Conservation (phyloP, 2,329 filamentous ascomycete genomes). For the Graphiopsis chlorocephala region DNA sequence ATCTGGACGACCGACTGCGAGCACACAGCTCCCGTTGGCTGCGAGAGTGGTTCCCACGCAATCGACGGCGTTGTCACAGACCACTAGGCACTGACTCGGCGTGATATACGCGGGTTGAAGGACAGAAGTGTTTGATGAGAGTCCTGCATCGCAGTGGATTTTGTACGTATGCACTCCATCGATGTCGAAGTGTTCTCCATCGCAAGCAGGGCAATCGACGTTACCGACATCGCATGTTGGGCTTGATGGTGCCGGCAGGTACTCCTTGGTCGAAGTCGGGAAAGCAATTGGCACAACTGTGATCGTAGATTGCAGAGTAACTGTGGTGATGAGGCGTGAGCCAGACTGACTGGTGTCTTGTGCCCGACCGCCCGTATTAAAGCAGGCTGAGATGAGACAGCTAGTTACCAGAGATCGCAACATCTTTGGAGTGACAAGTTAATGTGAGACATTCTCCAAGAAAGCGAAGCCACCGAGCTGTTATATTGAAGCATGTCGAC, state of each 20-base stretch:
- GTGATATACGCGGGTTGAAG: not conserved
- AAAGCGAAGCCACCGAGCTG: not conserved
- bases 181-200: not conserved
- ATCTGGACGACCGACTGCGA: not conserved
- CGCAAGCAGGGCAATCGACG: not conserved
- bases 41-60: not conserved
- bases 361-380: not conserved
- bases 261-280: not conserved
- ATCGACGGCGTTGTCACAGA: not conserved
- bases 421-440: not conserved
- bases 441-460: not conserved
- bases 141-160: not conserved
- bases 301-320: not conserved
- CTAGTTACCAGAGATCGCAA: not conserved
- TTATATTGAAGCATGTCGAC: constrained; percentile 1
- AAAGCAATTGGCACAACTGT: constrained; percentile 3
- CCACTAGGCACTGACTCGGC: not conserved
- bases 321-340: not conserved
- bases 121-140: not conserved
- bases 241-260: not conserved
- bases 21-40: not conserved
- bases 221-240: not conserved
- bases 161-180: not conserved
- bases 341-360: not conserved
- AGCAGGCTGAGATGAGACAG: not conserved